Conservation (phyloP, 2,329 filamentous ascomycete genomes). For the Coleophoma cylindrospora region DNA sequence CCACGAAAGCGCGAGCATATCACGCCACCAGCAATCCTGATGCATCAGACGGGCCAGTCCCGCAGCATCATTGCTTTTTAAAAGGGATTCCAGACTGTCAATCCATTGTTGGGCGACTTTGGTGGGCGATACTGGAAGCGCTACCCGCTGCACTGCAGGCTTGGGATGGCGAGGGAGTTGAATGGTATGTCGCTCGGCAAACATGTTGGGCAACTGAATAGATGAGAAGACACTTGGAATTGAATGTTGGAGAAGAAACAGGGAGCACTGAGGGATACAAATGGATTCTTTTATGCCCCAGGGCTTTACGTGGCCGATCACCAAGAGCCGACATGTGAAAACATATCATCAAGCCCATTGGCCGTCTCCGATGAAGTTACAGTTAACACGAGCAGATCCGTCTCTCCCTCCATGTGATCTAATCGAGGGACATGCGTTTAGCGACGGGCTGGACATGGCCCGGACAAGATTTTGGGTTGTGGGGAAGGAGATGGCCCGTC, state of each 20-base stretch:
- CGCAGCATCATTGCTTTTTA: constrained; percentile 4
- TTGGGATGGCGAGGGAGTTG: constrained; percentile 6
- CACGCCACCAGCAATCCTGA: constrained; percentile 28
- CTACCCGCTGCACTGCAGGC: not conserved
- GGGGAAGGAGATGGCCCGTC: not conserved
- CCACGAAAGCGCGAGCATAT: constrained; percentile 33
- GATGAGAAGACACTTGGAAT: not conserved
- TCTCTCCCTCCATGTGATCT: not conserved
- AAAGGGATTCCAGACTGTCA: constrained; percentile 6
- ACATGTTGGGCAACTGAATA: constrained; percentile 5
- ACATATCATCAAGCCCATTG: not conserved
- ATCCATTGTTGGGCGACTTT: constrained; percentile 11
- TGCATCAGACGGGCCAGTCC: constrained; percentile 2
- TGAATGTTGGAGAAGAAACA: not conserved
- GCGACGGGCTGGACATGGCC: constrained; percentile 10
- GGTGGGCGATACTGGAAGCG: constrained; percentile 1
- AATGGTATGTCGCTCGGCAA: constrained; percentile 13
- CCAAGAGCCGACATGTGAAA: not conserved
- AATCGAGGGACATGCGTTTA: not conserved
- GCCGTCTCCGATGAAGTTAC: too few relatives aligned
- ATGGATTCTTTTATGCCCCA: not conserved
- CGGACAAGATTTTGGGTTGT: constrained; percentile 2
- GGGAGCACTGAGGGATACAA: not conserved
- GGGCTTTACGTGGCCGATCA: too few relatives aligned
- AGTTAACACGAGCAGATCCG: too few relatives aligned